phyloP scores from a whole-genome alignment of 352 stramenopile species.

The Phytophthora ohioensis region DNA sequence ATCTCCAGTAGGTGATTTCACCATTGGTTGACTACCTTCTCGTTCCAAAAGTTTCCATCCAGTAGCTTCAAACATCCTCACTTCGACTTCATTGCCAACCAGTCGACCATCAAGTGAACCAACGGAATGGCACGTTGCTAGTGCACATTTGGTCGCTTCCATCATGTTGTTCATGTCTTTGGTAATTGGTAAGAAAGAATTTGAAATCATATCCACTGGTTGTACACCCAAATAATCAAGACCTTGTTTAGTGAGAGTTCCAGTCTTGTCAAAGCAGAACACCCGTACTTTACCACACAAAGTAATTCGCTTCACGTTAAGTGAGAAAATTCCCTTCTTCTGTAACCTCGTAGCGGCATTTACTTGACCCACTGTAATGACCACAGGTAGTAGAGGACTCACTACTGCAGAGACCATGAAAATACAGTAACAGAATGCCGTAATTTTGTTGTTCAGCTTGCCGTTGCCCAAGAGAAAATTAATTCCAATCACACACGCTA shows the following conservation, averaged over 20 bases:
- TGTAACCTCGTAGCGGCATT: slow-evolving; percentile 72
- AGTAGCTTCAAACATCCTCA: slow-evolving; percentile 71
- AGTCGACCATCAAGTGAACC: slow-evolving; percentile 53
- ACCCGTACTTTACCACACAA: slow-evolving; percentile 85
- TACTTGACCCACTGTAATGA: slow-evolving; percentile 80
- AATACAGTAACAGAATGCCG: slow-evolving; percentile 63
- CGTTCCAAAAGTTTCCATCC: slow-evolving; percentile 47
- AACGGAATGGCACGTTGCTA: slow-evolving; percentile 80
- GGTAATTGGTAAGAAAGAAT: slow-evolving; percentile 25
- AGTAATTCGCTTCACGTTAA: slow-evolving; percentile 75
- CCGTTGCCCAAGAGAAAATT: slow-evolving; percentile 55
- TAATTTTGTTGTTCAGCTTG: slow-evolving; percentile 64
- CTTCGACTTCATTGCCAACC: slow-evolving; percentile 84
- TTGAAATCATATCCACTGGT: slow-evolving; percentile 21
- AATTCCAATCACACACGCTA: slow-evolving; percentile 60
- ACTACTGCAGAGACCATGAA: slow-evolving; percentile 69
- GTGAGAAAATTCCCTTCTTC: slow-evolving; percentile 65
- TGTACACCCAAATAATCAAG: slow-evolving; percentile 67
- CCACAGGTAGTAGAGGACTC: slow-evolving; percentile 79
- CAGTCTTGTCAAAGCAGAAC: slow-evolving; percentile 91
- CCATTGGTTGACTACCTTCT: slow-evolving; percentile 25
- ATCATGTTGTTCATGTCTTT: slow-evolving; percentile 22
- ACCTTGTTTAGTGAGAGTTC: slow-evolving; percentile 86
- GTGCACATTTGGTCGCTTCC: slow-evolving; percentile 34
- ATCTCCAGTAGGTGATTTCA: slow-evolving; percentile 31